These are phyloP conservation scores for Epichloe sp. DNA, from an alignment of 2,329 filamentous ascomycete genomes.

Conservation along the genomic window DNA sequence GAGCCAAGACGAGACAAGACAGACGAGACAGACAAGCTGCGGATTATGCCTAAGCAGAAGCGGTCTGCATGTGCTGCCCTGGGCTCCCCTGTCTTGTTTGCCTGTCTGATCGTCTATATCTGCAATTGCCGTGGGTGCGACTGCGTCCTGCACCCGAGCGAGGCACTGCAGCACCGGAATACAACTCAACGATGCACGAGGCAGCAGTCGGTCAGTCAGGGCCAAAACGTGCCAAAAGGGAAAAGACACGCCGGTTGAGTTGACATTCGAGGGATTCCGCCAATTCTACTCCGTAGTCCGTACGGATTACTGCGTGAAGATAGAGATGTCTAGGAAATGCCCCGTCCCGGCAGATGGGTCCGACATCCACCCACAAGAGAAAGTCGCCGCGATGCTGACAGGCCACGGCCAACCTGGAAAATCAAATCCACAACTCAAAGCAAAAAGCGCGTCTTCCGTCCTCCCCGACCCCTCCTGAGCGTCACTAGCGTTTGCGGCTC, in stretches of 20 bases:
- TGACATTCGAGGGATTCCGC: background rate
- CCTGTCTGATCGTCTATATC: background rate
- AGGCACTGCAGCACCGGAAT: background rate
- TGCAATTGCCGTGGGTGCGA: background rate
- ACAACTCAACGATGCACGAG: background rate
- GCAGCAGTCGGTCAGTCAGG: background rate
- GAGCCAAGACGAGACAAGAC: background rate
- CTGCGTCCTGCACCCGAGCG: background rate
- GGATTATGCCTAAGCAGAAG: background rate
- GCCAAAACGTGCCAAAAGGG: background rate
- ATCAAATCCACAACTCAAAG: constrained; percentile 1
- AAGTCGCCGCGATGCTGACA: background rate
- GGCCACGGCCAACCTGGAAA: background rate
- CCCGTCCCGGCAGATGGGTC: background rate
- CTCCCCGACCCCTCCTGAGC: constrained; percentile 5
- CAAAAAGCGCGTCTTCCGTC: background rate
- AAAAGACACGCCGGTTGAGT: background rate
- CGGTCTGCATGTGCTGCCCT: background rate
- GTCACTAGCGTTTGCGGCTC: constrained; percentile 2
- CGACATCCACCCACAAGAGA: background rate
- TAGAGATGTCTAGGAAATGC: background rate
- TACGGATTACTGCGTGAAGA: no score
- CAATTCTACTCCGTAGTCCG: background rate
- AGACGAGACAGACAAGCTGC: background rate
- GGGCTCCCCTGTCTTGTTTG: no score